These are phyloP conservation scores for Paramecium sexaurelia DNA, from an alignment of 73 alveolate genomes.

Conservation along the genomic window DNA sequence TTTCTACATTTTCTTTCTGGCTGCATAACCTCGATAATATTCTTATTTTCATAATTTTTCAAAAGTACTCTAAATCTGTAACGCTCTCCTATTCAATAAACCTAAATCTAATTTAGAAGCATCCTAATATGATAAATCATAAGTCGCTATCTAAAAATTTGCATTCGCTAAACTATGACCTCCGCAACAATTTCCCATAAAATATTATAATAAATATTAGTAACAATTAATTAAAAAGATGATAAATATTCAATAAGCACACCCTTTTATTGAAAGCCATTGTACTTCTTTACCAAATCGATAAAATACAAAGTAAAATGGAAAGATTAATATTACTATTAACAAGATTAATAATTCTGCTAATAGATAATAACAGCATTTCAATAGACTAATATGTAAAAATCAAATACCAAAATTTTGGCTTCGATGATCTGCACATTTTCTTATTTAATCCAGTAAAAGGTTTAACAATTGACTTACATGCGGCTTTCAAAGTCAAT, in stretches of 20 bases:
- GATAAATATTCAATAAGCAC: conserved; percentile 41
- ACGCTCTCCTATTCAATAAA: neutral
- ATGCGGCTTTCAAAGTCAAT: neutral
- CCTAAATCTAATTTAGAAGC: neutral
- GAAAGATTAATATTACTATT: neutral
- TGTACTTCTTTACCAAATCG: neutral
- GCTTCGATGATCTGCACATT: neutral
- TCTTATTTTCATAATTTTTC: neutral
- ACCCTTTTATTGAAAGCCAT: neutral
- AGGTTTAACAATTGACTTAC: neutral
- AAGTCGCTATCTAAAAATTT: neutral
- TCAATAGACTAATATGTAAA: neutral
- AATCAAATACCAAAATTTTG: neutral
- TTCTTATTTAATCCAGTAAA: neutral
- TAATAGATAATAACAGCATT: neutral
- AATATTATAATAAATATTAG: neutral
- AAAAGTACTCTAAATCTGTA: neutral
- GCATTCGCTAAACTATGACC: neutral
- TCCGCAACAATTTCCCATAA: conserved; percentile 49
- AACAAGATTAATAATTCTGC: neutral
- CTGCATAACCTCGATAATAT: neutral
- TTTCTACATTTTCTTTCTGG: neutral
- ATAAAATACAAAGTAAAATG: conserved; percentile 9
- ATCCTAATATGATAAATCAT: neutral
- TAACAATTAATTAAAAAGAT: neutral